Evolutionary conservation across 2,329 filamentous ascomycete genomes (phyloP).

Genomic region (Coniochaeta sp.): DNA sequence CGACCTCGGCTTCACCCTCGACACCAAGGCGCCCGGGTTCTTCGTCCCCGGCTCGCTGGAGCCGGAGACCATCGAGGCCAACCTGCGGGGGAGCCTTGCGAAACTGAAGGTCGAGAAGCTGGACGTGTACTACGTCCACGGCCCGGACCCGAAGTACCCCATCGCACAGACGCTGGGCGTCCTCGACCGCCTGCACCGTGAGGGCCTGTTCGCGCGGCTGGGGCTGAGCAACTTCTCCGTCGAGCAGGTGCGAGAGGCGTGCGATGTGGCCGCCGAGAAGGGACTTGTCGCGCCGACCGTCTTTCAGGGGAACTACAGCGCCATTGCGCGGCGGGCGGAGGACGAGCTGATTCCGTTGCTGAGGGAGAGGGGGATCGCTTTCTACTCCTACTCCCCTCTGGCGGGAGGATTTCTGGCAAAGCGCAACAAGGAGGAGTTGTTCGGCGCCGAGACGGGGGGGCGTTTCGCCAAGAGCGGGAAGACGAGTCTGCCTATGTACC

Average conservation of each 20-base stretch:
- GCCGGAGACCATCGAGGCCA: not conserved
- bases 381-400: slow-evolving; percentile 29
- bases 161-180: slow-evolving; percentile 28
- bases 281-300: slow-evolving; percentile 27
- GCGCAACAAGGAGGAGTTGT: slow-evolving; percentile 15
- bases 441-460: slow-evolving; percentile 1
- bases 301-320: slow-evolving; percentile 33
- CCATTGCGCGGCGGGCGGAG: slow-evolving; percentile 28
- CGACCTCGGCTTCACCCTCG: slow-evolving; percentile 4
- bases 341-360: slow-evolving; percentile 26
- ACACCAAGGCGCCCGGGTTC: slow-evolving; percentile 9
- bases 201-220: slow-evolving; percentile 30
- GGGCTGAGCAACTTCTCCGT: slow-evolving; percentile 32
- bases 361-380: slow-evolving; percentile 24
- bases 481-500: slow-evolving; percentile 1
- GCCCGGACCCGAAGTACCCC: slow-evolving; percentile 30
- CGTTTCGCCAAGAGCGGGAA: not conserved
- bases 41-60: slow-evolving; percentile 4
- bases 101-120: slow-evolving; percentile 13
- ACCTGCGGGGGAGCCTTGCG: slow-evolving; percentile 2
- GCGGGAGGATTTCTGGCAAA: slow-evolving; percentile 27
- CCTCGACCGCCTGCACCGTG: slow-evolving; percentile 25
- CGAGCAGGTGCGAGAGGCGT: slow-evolving; percentile 27
- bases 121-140: slow-evolving; percentile 33
- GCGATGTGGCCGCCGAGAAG: slow-evolving; percentile 23